These are phyloP conservation scores for Xylariaceae sp. DNA, from an alignment of 2,329 filamentous ascomycete genomes.

Conservation along the genomic window DNA sequence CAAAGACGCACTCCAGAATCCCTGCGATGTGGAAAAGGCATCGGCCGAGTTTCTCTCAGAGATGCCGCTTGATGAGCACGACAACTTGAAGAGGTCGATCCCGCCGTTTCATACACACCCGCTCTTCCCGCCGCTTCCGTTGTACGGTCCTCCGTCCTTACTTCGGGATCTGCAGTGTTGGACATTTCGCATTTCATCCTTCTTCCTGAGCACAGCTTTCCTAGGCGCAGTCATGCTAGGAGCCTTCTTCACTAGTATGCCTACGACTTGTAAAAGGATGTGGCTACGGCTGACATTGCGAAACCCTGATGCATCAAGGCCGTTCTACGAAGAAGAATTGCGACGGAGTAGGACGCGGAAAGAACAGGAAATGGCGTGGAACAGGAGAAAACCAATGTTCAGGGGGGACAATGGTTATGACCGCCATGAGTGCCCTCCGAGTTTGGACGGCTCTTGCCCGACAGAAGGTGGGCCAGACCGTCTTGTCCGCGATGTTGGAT, in stretches of 20 bases:
- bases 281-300: conserved; percentile 54
- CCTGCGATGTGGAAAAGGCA: conserved; percentile 18
- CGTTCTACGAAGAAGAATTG: conserved; percentile 70
- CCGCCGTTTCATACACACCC: conserved; percentile 70
- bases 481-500: conserved; percentile 71
- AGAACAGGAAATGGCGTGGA: conserved; percentile 62
- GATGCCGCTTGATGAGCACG: conserved; percentile 29
- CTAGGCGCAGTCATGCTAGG: conserved; percentile 72
- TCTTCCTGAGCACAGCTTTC: conserved; percentile 73
- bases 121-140: conserved; percentile 76
- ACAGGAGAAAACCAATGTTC: conserved; percentile 38
- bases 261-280: conserved; percentile 44
- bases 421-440: conserved; percentile 40
- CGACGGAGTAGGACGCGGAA: conserved; percentile 52
- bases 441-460: conserved; percentile 59
- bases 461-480: conserved; percentile 78
- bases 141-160: conserved; percentile 71
- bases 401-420: conserved; percentile 30
- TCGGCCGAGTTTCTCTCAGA: conserved; percentile 11
- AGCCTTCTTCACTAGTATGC: conserved; percentile 64
- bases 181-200: conserved; percentile 63
- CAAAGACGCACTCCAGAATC: conserved; percentile 18
- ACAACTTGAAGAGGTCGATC: conserved; percentile 44
- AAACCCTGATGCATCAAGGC: conserved; percentile 57
- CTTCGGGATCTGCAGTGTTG: conserved; percentile 62